Evolutionary conservation across 1,284 basidiomycete genomes (phyloP).

Genomic region (Leccinum pachyderme): DNA sequence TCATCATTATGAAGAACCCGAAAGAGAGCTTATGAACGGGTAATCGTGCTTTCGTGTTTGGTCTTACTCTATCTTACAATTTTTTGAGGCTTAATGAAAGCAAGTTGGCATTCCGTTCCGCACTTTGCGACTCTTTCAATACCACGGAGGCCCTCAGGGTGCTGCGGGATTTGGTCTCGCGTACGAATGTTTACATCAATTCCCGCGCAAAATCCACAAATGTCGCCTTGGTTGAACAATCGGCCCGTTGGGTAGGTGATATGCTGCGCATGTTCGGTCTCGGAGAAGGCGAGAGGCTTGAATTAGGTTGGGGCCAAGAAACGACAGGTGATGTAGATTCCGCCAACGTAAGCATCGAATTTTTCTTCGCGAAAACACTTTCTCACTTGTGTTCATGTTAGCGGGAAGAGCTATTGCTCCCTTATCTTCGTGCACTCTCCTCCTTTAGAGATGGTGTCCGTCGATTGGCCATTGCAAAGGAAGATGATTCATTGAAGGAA

Average conservation of each 20-base stretch:
- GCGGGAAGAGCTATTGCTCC: slow-evolving; percentile 86
- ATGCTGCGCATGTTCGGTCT: slow-evolving; percentile 97
- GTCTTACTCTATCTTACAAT: slow-evolving; percentile 13
- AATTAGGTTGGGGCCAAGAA: slow-evolving; percentile 74
- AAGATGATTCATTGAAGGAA: slow-evolving; percentile 66
- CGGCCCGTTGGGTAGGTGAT: slow-evolving; percentile 82
- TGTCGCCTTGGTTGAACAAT: slow-evolving; percentile 66
- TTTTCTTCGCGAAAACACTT: slow-evolving; percentile 6
- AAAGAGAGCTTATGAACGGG: slow-evolving; percentile 65
- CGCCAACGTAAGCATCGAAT: slow-evolving; percentile 53
- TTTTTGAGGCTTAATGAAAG: slow-evolving; percentile 65
- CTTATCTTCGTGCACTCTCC: slow-evolving; percentile 84
- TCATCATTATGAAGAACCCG: slow-evolving; percentile 63
- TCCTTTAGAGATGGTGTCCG: slow-evolving; percentile 92
- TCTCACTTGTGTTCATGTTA: slow-evolving; percentile 31
- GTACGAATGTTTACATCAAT: slow-evolving; percentile 88
- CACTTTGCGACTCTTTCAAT: slow-evolving; percentile 97
- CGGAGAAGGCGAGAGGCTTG: slow-evolving; percentile 70
- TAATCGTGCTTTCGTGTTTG: slow-evolving; percentile 35
- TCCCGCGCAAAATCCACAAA: slow-evolving; percentile 61
- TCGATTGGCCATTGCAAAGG: slow-evolving; percentile 74
- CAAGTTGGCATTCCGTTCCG: slow-evolving; percentile 81
- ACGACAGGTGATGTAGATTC: slow-evolving; percentile 39
- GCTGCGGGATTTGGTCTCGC: slow-evolving; percentile 83
- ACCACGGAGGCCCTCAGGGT: slow-evolving; percentile 82